Base-by-base conservation (phyloP, 1,284 basidiomycete species). In the Erythrobasidium hasegawianum region DNA sequence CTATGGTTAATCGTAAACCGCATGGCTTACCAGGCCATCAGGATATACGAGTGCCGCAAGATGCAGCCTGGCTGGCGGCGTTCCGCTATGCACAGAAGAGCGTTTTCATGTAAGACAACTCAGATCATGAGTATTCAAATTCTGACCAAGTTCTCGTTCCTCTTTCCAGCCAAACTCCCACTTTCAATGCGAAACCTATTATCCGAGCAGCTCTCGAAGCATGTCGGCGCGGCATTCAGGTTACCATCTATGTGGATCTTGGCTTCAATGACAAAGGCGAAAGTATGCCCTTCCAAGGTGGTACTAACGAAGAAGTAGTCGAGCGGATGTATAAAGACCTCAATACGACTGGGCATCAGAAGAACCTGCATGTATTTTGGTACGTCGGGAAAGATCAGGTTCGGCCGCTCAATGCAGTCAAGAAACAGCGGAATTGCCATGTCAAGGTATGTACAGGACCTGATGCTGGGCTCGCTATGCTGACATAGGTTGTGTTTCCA, bases 301-400 rank as follows among this genome's bases (percentile, higher is more conserved):
- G 88, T 0, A 89, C 86, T n/a, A 90, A 90, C 75, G 87, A 88
- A 73, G 82, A 87, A 75, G 86, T 90, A 14, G 85, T 85, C 24
- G 81, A 84, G 65, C 79, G 80, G 39, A 82, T 90, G 79, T 89
- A 84, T 77, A 81, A 80, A 52, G 78, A 78, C 57, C 79, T 88
- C 16, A 72, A 72, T 20, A 77, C 79, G 22, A 79, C 80, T 27
- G 79, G 80, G 59, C 83, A 83, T 70, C 82, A 84, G 70, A 75
- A 81, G 68, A 78, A 79, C 50, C 79, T 90, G 49, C 82, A 84
- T 71, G 84, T 87, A 22, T 87, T 84, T 75, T 89, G 86, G 84
- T 86, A 75, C 59, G 71, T 68, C 2, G 66, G 68, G 18, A 87
- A 86, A 74, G 87, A 89, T 74, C 86, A 87, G 78, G 82, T 82